Base-by-base conservation (phyloP, 306 rosid genomes). In the Macrotyloma uniflorum region DNA sequence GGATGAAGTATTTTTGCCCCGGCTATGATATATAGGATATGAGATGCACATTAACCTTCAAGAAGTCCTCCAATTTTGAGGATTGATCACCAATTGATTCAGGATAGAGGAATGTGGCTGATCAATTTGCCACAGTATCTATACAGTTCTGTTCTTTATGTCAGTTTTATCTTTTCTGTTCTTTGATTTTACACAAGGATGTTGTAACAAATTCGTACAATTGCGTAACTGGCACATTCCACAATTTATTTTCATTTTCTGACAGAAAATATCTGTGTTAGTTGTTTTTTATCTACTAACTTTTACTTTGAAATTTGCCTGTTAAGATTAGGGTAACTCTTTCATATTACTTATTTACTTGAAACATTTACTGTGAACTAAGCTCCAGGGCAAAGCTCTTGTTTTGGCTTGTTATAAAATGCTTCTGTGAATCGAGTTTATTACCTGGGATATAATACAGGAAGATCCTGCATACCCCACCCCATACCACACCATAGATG, bases 31-130 rank as follows among this genome's bases (percentile, higher is more conserved):
- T 55, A 80, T 79, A 32, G 32, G 83, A 40, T 76, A 69, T 73
- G 82, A 67, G 84, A 72, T 82, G 81, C 82, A 72, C 32, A 66
- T 49, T 65, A 64, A 45, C 85, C 81, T 58, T 77, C 76, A 50
- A 61, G 64, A 57, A 58, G 51, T 9, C 62, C 78, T 67, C 77
- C 77, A 28, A 69, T 54, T 66, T 63, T 47, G 69, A 81, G 70
- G 67, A 54, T 76, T 77, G 65, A 50, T 67, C 76, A 32, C 26
- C 30, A 43, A 40, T 64, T 79, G 62, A 67, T 64, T 67, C 68
- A 47, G 72, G 16, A 16, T 26, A 40, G 74, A 79, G 64, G 62
- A 18, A 53, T 67, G 54, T 73, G 50, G 85, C 75, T 67, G 82
- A 65, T 70, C 77, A 36, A 59, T 62, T 83, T 67, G 79, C 46